Evolutionary conservation across 768 basidiomycete species (phyloP), one percentile per base, ranked within the genome.

Genomic region (Leucogyrophana mollusca): DNA sequence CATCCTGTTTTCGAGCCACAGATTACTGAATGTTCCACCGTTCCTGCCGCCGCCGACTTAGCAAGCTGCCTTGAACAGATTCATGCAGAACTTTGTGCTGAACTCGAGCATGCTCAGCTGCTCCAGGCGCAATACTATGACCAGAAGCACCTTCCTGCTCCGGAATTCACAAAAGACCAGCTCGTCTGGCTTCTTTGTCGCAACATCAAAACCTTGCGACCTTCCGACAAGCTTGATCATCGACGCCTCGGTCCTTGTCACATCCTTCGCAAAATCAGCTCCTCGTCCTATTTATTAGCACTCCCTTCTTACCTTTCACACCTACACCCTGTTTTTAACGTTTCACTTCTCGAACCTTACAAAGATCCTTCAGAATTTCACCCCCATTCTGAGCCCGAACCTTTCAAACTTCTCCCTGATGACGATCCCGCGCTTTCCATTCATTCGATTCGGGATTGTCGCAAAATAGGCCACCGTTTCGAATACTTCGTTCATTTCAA

Each of bases 121-220:
- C 40, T 25, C 1, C 62, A 67, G 45, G 23, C 55, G 3, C 47
- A 53, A 18, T 63, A 62, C 34, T 67, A 64, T 52, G 51, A 73
- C 46, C 25, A 52, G 22, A 50, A 58, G 5, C 47, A 49, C 21
- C 20, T 56, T 2, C 60, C 61, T 3, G 46, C 57, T 1, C 72
- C 68, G 0, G 34, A 59, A 5, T 64, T 65, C 47, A n/a, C 65
- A 35, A 52, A 49, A 4, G 70, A 57, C 34, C 54, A 72, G n/a
- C 51, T 61, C 2, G 69, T 73, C 14, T 73, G 69, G 68, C 50
- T 73, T 4, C 57, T 70, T 2, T 54, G 55, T 9, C 56, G 55
- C n/a, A 66, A 74, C 50, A 69, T 75, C 53, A 60, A 58, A 17
- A 73, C 73, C 8, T 68, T 60, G n/a, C 56, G 69, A 11, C 72